phyloP scores from a whole-genome alignment of 78 protist genomes.

The Dictyostelium firmibasis region DNA sequence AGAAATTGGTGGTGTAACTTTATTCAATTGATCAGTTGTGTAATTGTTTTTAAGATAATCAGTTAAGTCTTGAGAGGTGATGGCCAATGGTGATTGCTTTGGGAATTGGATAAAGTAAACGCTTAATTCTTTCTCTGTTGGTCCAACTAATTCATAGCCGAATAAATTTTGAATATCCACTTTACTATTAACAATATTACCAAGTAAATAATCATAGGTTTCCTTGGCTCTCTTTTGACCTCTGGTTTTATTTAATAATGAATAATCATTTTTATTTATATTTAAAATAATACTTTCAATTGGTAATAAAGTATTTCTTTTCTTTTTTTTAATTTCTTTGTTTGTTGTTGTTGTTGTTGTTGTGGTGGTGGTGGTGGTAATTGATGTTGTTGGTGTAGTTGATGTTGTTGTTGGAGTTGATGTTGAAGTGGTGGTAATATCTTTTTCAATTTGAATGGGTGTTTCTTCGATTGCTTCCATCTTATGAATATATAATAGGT shows the following conservation, averaged over 20 bases:
- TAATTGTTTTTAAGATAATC: conserved; percentile 16
- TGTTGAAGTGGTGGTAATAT: background rate
- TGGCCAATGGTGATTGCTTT: background rate
- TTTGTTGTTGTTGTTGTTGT: background rate
- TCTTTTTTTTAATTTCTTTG: background rate
- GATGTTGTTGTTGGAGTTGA: background rate
- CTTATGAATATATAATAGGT: background rate
- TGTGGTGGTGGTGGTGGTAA: background rate
- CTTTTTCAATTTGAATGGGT: background rate
- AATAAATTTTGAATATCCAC: background rate
- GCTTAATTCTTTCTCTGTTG: conserved; percentile 20
- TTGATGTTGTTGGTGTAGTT: background rate
- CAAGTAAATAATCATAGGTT: conserved; percentile 15
- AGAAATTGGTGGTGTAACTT: background rate
- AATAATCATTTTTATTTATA: background rate
- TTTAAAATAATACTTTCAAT: background rate
- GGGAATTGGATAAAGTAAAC: conserved; percentile 28
- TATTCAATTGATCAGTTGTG: background rate
- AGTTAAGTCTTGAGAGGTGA: background rate
- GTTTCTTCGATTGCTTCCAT: background rate
- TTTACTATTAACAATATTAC: conserved; percentile 2
- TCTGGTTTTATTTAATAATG: background rate
- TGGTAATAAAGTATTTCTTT: background rate
- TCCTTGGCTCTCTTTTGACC: conserved; percentile 21
- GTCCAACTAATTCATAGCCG: conserved; percentile 54